Evolutionary conservation across 805 yeast genomes (phyloP), one percentile per base, ranked within the genome.

Genomic region (Ogataea polymorpha): DNA sequence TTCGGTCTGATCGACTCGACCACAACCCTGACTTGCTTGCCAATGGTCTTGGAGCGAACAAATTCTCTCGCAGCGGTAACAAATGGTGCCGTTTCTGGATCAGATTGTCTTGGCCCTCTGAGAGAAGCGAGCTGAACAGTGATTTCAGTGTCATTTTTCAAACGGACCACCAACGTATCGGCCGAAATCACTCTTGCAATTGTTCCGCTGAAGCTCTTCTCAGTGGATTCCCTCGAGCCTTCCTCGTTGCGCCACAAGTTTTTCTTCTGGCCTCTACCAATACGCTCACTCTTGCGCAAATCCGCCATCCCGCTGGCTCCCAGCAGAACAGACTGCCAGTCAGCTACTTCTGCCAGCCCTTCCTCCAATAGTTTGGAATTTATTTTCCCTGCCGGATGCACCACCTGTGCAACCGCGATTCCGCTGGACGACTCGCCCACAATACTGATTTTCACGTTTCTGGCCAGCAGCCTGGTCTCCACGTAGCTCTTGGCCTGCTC

Each of bases 301-400:
- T 59, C 56, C 2, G 72, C 51, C 89, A 87, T 85, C 17, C 68
- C 67, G 32, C 70, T 63, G 9, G 88, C 66, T 5, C 96, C 96
- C 42, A 87, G 66, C 30, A 78, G 53, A 11, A 74, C 56, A 1
- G 88, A 77, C 58, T 88, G 96, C 88, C 91, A 82, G 59, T 87
- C 95, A 18, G 80, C 75, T 35, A 86, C 79, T 49, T 79, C 80
- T 10, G 83, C 95, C 23, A 82, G 69, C 9, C 96, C 96, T 41
- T 70, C 71, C 42, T 74, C 77, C 44, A 87, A 70, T 42, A 87
- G 65, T 48, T 77, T 75, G 49, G 79, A 84, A 43, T 83, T 78
- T 52, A 86, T 80, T 46, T 80, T 80, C 13, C 95, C 95, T 4
- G 85, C 83, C 23, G 95, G 87, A 55, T 85, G 91, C 41, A 68